Base-by-base conservation (phyloP, 2,329 filamentous ascomycete species). In the Alternaria viburni region DNA sequence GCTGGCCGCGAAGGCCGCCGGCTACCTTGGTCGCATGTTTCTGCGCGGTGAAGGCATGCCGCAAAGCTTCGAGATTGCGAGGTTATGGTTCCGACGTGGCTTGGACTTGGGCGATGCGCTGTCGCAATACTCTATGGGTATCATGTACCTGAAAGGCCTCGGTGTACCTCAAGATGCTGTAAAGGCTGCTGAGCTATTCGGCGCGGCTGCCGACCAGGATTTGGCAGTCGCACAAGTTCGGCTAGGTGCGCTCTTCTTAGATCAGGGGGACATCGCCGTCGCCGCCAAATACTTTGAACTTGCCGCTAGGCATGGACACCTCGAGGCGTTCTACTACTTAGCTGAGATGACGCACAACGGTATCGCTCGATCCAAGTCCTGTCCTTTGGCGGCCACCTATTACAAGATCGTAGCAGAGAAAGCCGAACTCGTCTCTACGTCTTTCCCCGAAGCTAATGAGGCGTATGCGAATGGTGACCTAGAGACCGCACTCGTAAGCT, bases 391-490 rank as follows among this genome's bases (percentile, higher is more conserved):
- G 2, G 86, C 93, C 45, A 87, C 87, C 12, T 96, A 96, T 77
- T 97, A 97, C 75, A 93, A 90, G 76, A 94, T 98, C 74, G 90
- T 98, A 57, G 88, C 93, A 51, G 90, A 94, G 80, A 97, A 96
- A 79, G 96, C 95, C 0, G 95, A 96, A 64, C 89, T 93, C 76
- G 90, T 93, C 41, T 86, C 97, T 43, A 94, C 92, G 0, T 90
- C 92, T 0, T 93, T 96, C 84, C 83, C 84, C 3, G 93, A 97
- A 79, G 92, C 94, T 1, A 97, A 97, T 71, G 85, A 89, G 49
- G 93, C 93, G 0, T 96, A 92, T 73, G 90, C 93, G 59, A 85
- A 87, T 17, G 93, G 93, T 5, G 91, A 97, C 74, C 85, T 89
- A 28, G 93, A 97, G 71, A 86, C 90, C 25, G 94, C 94, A 2